These are phyloP conservation scores for Raffaelea deltoideospora DNA, from an alignment of 2,329 filamentous ascomycete species.

Conservation along the genomic window DNA sequence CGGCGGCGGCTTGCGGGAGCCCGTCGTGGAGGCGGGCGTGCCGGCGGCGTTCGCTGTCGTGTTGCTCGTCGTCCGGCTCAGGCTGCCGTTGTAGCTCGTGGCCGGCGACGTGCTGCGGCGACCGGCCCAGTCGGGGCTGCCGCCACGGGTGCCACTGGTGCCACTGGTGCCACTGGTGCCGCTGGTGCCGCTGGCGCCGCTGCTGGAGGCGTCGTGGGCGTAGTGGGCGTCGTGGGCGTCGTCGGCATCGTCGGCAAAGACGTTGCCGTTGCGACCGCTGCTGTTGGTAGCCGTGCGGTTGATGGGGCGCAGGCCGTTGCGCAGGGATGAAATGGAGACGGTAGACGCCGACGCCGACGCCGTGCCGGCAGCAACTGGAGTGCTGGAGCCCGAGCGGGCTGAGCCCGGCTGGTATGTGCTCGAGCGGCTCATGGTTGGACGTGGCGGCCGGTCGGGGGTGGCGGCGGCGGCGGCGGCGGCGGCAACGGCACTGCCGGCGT, in stretches of 20 bases:
- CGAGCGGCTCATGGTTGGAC: slow-evolving; percentile 21
- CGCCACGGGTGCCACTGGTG: slow-evolving; percentile 16
- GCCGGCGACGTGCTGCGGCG: slow-evolving; percentile 39
- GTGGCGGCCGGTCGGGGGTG: slow-evolving; percentile 11
- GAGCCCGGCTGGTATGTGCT: slow-evolving; percentile 22
- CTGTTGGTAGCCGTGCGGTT: slow-evolving; percentile 25
- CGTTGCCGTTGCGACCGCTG: slow-evolving; percentile 20
- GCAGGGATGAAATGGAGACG: slow-evolving; percentile 14
- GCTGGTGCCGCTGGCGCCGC: slow-evolving; percentile 9
- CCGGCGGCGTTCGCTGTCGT: slow-evolving; percentile 19
- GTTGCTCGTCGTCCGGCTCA: slow-evolving; percentile 30
- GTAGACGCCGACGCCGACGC: neutral
- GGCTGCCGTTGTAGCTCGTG: slow-evolving; percentile 39
- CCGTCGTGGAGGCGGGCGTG: neutral
- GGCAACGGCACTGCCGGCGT: too few species aligned
- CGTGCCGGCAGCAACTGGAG: slow-evolving; percentile 9
- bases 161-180: slow-evolving; percentile 19
- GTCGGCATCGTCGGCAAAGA: slow-evolving; percentile 25
- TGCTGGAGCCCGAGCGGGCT: neutral
- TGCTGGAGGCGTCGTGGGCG: slow-evolving; percentile 34
- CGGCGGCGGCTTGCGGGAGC: slow-evolving; percentile 20
- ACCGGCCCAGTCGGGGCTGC: slow-evolving; percentile 31
- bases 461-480: slow-evolving; percentile 15
- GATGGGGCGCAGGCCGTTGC: slow-evolving; percentile 29
- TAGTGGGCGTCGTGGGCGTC: too few species aligned